These are phyloP conservation scores for Yamadazyma oceani DNA, from an alignment of 1,139 yeast genomes.

Conservation along the genomic window DNA sequence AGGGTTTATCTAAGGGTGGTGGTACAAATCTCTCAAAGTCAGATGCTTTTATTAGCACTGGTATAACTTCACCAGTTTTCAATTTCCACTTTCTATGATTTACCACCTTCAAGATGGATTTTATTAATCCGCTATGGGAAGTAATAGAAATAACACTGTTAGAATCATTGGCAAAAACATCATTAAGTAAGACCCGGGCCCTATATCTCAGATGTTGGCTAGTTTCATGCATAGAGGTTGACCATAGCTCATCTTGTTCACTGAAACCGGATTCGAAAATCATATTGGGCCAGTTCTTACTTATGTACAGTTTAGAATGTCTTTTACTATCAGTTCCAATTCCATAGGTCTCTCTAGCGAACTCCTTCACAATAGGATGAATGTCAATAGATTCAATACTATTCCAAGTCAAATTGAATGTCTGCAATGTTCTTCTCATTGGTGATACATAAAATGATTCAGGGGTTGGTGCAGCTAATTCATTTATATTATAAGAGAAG, in stretches of 20 bases:
- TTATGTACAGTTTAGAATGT: conserved; percentile 28
- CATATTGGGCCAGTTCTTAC: conserved; percentile 22
- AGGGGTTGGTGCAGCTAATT: conserved; percentile 25
- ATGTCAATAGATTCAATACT: conserved; percentile 12
- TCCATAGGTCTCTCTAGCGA: conserved; percentile 40
- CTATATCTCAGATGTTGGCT: conserved; percentile 27
- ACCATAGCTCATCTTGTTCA: conserved; percentile 32
- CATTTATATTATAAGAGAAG: conserved; percentile 19
- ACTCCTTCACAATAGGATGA: conserved; percentile 32
- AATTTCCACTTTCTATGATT: conserved; percentile 25
- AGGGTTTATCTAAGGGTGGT: conserved; percentile 17
- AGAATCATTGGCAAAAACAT: conserved; percentile 29
- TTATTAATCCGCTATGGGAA: conserved; percentile 35
- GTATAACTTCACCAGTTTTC: conserved; percentile 24
- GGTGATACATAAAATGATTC: conserved; percentile 35
- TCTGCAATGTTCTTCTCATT: conserved; percentile 34
- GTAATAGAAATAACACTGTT: conserved; percentile 31
- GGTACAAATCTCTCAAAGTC: conserved; percentile 8
- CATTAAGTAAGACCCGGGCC: conserved; percentile 30
- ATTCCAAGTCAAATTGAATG: conserved; percentile 32
- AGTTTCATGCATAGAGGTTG: conserved; percentile 23
- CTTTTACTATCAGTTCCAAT: conserved; percentile 37
- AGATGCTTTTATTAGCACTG: conserved; percentile 19
- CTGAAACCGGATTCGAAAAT: conserved; percentile 31
- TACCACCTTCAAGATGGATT: conserved; percentile 27